Evolutionary conservation across 2,329 filamentous ascomycete species (phyloP).

Genomic region (Paramyrothecium sp.): DNA sequence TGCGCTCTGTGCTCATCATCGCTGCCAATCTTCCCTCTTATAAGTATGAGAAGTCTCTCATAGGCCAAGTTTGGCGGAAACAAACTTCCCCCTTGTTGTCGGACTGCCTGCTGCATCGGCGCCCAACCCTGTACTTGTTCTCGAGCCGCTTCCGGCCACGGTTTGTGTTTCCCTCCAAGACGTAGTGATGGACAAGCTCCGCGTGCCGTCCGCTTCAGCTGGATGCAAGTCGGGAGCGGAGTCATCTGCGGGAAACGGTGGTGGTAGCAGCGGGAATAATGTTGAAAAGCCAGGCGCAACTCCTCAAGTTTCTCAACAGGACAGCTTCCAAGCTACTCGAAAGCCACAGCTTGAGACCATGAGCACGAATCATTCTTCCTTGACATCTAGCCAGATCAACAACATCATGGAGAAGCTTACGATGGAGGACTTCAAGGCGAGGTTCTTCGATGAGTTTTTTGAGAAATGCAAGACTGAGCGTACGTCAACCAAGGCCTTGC

Average conservation of each 20-base stretch:
- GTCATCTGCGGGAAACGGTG: not conserved
- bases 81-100: too few relatives aligned
- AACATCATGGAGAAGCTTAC: slow-evolving; percentile 18
- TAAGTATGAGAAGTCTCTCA: not conserved
- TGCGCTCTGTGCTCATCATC: not conserved
- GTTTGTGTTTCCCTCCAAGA: not conserved
- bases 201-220: not conserved
- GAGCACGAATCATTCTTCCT: not conserved
- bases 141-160: not conserved
- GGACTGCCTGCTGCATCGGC: not conserved
- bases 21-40: not conserved
- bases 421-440: slow-evolving; percentile 21
- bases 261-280: not conserved
- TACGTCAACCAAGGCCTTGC: slow-evolving; percentile 5
- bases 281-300: not conserved
- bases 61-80: too few relatives aligned
- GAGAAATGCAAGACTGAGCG: slow-evolving; percentile 23
- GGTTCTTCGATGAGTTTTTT: slow-evolving; percentile 22
- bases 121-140: not conserved
- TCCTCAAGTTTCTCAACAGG: not conserved
- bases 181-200: not conserved
- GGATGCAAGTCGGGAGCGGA: not conserved
- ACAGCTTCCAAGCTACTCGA: not conserved
- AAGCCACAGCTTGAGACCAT: not conserved
- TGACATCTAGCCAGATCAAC: slow-evolving; percentile 12